Percentiles rank a stretch among this genome's conserved stretches.
These are phyloP conservation scores for Ophiosphaerella herpotricha DNA, from an alignment of 2,329 filamentous ascomycete genomes.

Conservation along the genomic window DNA sequence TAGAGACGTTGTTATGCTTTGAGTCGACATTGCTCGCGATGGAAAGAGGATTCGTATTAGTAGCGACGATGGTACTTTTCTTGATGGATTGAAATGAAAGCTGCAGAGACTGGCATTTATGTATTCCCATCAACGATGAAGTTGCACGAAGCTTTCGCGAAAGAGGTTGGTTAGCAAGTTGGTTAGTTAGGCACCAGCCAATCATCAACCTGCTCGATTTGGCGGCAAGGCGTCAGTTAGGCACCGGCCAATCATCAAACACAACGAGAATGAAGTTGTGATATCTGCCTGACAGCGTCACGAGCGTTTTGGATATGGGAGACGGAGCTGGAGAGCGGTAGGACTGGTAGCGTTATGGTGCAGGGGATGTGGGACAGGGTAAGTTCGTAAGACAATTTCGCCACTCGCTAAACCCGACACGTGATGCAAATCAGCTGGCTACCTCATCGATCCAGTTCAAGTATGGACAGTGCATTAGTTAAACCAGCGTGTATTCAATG, in stretches of 20 bases:
- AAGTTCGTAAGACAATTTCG: no score
- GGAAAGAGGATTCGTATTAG: constrained; percentile 1
- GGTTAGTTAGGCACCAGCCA: no score
- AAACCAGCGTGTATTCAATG: no score
- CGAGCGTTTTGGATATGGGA: neutral
- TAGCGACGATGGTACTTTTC: neutral
- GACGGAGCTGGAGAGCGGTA: neutral
- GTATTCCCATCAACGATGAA: neutral
- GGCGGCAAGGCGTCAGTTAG: no score
- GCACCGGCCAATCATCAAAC: neutral
- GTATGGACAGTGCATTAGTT: no score
- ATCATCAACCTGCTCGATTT: neutral
- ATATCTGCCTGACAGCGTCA: neutral
- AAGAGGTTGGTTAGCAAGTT: no score
- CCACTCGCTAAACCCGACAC: no score
- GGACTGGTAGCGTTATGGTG: neutral
- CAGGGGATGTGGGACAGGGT: no score
- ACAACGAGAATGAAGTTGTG: no score
- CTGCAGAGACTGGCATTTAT: neutral
- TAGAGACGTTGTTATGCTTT: neutral
- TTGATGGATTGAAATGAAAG: constrained; percentile 5
- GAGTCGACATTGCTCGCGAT: constrained; percentile 23
- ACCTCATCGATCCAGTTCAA: no score
- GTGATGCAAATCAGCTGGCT: no score
- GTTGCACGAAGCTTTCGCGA: no score